phyloP scores from a whole-genome alignment of 768 basidiomycete species.

The Clavaria fumosa region DNA sequence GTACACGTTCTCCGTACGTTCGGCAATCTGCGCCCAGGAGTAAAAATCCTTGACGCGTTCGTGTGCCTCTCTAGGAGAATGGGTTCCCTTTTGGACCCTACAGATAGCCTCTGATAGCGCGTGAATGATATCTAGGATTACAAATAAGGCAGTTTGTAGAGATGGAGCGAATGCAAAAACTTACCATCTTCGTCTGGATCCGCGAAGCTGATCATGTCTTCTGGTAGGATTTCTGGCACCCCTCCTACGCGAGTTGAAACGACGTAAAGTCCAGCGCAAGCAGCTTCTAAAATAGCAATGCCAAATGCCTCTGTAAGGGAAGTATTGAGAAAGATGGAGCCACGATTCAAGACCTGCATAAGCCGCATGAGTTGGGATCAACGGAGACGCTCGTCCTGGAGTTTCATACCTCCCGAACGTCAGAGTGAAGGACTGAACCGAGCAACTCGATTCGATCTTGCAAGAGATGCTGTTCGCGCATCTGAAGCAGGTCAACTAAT shows the following conservation, averaged over 20 bases:
- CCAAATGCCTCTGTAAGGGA: slow-evolving; percentile 95
- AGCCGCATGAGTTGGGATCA: background rate
- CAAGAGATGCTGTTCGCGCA: slow-evolving; percentile 79
- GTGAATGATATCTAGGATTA: slow-evolving; percentile 55
- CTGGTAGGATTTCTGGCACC: slow-evolving; percentile 86
- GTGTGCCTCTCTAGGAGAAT: slow-evolving; percentile 67
- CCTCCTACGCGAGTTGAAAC: slow-evolving; percentile 92
- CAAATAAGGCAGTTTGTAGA: background rate
- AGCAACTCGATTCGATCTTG: slow-evolving; percentile 89
- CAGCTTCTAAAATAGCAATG: slow-evolving; percentile 94
- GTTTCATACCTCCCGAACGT: slow-evolving; percentile 61
- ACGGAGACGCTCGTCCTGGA: slow-evolving; percentile 1
- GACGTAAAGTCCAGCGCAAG: slow-evolving; percentile 86
- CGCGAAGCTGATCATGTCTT: slow-evolving; percentile 92
- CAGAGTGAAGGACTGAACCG: slow-evolving; percentile 62
- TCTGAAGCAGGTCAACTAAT: slow-evolving; percentile 85
- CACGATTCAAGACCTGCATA: slow-evolving; percentile 62
- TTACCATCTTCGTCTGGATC: slow-evolving; percentile 86
- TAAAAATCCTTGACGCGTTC: slow-evolving; percentile 72
- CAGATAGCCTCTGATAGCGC: slow-evolving; percentile 71
- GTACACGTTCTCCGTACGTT: slow-evolving; percentile 77
- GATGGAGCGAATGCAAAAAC: slow-evolving; percentile 1
- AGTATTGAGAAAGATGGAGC: slow-evolving; percentile 88
- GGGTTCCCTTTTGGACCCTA: slow-evolving; percentile 47
- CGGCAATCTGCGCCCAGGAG: slow-evolving; percentile 68